A percentile compares a stretch with the other conserved stretches of the same genome.
Evolutionary conservation across 2,329 filamentous ascomycete species (phyloP).

Genomic region (Emmonsiellopsis sp.): DNA sequence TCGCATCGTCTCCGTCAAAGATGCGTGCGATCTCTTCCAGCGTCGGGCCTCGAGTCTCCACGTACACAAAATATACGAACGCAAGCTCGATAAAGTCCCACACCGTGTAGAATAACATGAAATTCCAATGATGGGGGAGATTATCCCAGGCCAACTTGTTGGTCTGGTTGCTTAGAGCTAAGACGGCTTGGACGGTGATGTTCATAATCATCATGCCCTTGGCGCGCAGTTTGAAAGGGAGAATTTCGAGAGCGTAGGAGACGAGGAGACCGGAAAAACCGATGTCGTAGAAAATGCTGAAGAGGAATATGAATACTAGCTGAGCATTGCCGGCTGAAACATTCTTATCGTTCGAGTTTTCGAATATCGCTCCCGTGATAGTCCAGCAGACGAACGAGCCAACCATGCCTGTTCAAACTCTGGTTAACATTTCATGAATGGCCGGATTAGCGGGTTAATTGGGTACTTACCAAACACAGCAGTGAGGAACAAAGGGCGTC

Average conservation of each 20-base stretch:
- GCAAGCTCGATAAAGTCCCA: slow-evolving; percentile 23
- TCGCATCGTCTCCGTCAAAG: slow-evolving; percentile 55
- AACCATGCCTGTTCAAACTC: not conserved
- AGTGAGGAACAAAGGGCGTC: slow-evolving; percentile 47
- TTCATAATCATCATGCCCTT: slow-evolving; percentile 32
- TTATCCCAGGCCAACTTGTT: slow-evolving; percentile 17
- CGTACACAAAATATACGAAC: slow-evolving; percentile 26
- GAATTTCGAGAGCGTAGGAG: slow-evolving; percentile 21
- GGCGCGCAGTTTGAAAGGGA: slow-evolving; percentile 29
- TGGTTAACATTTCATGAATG: not conserved
- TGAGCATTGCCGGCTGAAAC: slow-evolving; percentile 36
- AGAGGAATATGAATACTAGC: slow-evolving; percentile 41
- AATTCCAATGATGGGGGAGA: slow-evolving; percentile 16
- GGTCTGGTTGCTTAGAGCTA: slow-evolving; percentile 27
- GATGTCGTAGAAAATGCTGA: slow-evolving; percentile 20
- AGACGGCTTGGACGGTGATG: slow-evolving; percentile 45
- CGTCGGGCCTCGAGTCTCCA: slow-evolving; percentile 61
- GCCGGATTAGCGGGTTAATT: slow-evolving; percentile 16
- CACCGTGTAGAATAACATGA: slow-evolving; percentile 15
- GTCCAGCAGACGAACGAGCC: slow-evolving; percentile 18
- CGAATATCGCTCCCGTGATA: slow-evolving; percentile 35
- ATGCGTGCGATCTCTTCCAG: slow-evolving; percentile 62
- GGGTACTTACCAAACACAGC: slow-evolving; percentile 26
- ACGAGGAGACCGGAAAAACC: slow-evolving; percentile 20
- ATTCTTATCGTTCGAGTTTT: slow-evolving; percentile 22